Percentiles rank a stretch among this genome's conserved stretches.
These are phyloP conservation scores for Emmonsiellopsis sp. DNA, from an alignment of 2,329 filamentous ascomycete genomes.

Conservation along the genomic window DNA sequence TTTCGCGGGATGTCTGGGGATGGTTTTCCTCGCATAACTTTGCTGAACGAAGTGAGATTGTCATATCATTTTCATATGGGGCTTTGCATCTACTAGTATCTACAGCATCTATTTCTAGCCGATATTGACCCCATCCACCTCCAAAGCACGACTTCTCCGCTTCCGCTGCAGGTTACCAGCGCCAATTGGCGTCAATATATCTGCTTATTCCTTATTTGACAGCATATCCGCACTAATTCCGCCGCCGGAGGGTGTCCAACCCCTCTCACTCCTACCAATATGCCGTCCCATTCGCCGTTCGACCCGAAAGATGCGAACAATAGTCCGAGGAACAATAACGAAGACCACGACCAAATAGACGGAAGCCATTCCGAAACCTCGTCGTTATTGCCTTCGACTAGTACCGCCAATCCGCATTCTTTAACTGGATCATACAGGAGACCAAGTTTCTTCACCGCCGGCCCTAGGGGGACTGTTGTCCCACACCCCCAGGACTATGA, in stretches of 20 bases:
- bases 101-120: too few relatives aligned
- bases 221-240: too few relatives aligned
- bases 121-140: too few relatives aligned
- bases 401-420: constrained; percentile 34
- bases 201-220: too few relatives aligned
- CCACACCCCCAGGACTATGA: constrained; percentile 38
- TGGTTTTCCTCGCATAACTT: too few relatives aligned
- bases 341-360: constrained; percentile 9
- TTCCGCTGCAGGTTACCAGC: too few relatives aligned
- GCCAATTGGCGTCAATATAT: too few relatives aligned
- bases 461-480: constrained; percentile 60
- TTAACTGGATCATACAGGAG: constrained; percentile 63
- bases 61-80: too few relatives aligned
- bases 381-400: constrained; percentile 33
- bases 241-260: background rate
- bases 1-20: too few relatives aligned
- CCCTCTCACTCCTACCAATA: background rate
- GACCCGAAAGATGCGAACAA: background rate
- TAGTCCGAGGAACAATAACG: background rate
- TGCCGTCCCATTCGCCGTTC: background rate
- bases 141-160: too few relatives aligned
- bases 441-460: constrained; percentile 66
- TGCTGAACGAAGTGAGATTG: too few relatives aligned
- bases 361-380: constrained; percentile 32
- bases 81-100: too few relatives aligned